Conservation (phyloP, 495 filamentous ascomycete genomes). For the Lophiotrema nucula region DNA sequence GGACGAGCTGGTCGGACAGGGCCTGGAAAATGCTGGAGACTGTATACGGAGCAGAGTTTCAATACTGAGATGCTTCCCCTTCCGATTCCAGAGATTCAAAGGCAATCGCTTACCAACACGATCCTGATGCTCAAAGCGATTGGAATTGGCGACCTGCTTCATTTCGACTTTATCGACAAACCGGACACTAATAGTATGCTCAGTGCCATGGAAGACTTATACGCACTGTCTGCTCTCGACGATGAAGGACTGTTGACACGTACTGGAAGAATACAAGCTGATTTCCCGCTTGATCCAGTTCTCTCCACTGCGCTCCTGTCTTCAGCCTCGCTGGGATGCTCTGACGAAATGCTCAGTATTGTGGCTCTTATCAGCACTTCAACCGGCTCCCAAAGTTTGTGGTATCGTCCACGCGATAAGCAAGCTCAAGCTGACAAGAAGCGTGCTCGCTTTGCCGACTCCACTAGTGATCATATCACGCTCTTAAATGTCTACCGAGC, state of each 20-base stretch:
- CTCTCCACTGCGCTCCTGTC: constrained; percentile 88
- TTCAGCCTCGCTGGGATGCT: constrained; percentile 82
- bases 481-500: constrained; percentile 94
- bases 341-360: constrained; percentile 90
- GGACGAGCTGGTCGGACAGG: constrained; percentile 92
- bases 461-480: constrained; percentile 90
- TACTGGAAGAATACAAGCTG: constrained; percentile 93
- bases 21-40: constrained; percentile 91
- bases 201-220: constrained; percentile 91
- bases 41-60: constrained; percentile 95
- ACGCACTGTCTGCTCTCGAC: constrained; percentile 86
- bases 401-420: constrained; percentile 95
- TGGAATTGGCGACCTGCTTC: constrained; percentile 96
- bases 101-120: constrained; percentile 88
- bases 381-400: constrained; percentile 58
- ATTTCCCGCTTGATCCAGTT: constrained; percentile 91
- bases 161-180: constrained; percentile 99
- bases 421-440: constrained; percentile 95
- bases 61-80: constrained; percentile 97
- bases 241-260: constrained; percentile 95
- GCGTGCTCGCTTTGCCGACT: constrained; percentile 95
- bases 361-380: constrained; percentile 82
- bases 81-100: constrained; percentile 93
- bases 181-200: constrained; percentile 98
- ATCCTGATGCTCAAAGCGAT: constrained; percentile 99